These are phyloP conservation scores for Capsicum chinense DNA, from an alignment of 257 asterid genomes.

Conservation along the genomic window DNA sequence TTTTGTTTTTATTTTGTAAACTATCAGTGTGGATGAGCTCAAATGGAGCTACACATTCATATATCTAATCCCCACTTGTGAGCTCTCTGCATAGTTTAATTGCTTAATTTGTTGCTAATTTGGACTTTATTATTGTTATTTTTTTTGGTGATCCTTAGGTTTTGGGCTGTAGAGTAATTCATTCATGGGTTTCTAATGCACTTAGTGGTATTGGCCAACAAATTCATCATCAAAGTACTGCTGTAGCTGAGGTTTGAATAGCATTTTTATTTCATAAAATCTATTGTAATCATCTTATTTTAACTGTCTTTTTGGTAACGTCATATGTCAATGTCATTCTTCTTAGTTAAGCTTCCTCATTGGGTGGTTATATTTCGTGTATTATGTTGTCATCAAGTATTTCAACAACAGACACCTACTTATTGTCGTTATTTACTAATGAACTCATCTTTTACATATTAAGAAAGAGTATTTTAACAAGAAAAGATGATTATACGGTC, in stretches of 20 bases:
- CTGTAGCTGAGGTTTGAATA: constrained; percentile 62
- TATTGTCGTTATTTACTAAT: not conserved
- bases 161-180: constrained; percentile 78
- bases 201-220: constrained; percentile 56
- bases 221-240: constrained; percentile 55
- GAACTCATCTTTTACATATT: not conserved
- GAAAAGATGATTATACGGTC: not conserved
- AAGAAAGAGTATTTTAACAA: not conserved
- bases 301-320: not conserved
- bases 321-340: not conserved
- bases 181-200: constrained; percentile 84
- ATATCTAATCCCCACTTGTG: not conserved
- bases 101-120: constrained; percentile 19
- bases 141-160: constrained; percentile 72
- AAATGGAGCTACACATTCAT: not conserved
- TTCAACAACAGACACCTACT: not conserved
- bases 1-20: not conserved
- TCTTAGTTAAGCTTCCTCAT: not conserved
- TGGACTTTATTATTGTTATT: constrained; percentile 39
- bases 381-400: not conserved
- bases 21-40: not conserved
- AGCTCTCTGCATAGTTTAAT: not conserved
- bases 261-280: constrained; percentile 9
- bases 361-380: constrained; percentile 10
- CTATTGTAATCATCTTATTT: not conserved